Percentiles rank a stretch among this genome's conserved stretches.
Evolutionary conservation across 495 filamentous ascomycete species (phyloP).

Genomic region (Pseudevernia furfuracea): DNA sequence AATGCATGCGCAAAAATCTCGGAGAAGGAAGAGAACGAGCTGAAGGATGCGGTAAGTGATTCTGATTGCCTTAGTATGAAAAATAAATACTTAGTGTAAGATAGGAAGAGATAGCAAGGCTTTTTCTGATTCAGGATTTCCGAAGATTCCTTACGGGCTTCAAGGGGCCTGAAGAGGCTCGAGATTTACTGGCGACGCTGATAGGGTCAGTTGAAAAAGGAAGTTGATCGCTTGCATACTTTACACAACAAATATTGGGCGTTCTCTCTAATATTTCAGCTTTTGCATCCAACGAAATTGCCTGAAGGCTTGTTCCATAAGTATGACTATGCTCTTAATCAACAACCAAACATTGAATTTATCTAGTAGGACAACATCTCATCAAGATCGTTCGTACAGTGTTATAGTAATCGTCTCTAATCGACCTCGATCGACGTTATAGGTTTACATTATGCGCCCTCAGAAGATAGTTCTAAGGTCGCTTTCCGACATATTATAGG

Average conservation of each 20-base stretch:
- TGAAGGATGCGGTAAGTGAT: slow-evolving; percentile 51
- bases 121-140: slow-evolving; percentile 25
- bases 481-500: no score
- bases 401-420: no score
- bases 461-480: no score
- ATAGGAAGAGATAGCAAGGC: slow-evolving; percentile 24
- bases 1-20: slow-evolving; percentile 59
- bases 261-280: background rate
- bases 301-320: no score
- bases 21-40: slow-evolving; percentile 47
- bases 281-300: background rate
- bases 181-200: slow-evolving; percentile 1
- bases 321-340: no score
- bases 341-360: no score
- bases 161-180: slow-evolving; percentile 40
- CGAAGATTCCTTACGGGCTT: background rate
- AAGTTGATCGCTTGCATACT: background rate
- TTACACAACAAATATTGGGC: background rate
- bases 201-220: background rate
- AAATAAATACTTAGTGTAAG: background rate
- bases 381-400: no score
- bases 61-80: background rate
- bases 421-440: no score
- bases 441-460: no score
- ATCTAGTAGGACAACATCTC: background rate